Conservation (phyloP, 2,329 filamentous ascomycete genomes). For the Lasiodiplodia citricola region DNA sequence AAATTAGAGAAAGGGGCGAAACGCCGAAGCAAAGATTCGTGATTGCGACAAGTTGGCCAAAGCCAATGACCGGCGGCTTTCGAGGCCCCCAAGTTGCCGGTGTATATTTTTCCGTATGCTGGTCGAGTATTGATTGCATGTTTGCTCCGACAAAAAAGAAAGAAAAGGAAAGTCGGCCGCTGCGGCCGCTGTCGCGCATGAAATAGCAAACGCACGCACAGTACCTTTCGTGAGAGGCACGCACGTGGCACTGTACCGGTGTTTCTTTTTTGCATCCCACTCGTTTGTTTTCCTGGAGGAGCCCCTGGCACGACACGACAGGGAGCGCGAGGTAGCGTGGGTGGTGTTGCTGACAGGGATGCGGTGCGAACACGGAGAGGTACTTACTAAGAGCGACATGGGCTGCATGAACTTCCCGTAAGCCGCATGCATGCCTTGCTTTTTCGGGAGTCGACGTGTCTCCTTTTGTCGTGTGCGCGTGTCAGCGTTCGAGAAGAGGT, state of each 20-base stretch:
- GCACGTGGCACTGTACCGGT: neutral
- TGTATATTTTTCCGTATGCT: neutral
- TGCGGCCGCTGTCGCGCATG: too few relatives aligned
- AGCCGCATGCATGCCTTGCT: neutral
- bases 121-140: too few relatives aligned
- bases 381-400: neutral
- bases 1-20: too few relatives aligned
- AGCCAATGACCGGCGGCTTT: neutral
- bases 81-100: neutral
- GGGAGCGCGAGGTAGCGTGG: neutral
- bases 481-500: neutral
- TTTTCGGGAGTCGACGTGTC: neutral
- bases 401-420: neutral
- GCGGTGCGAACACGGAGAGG: neutral
- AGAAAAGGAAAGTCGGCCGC: neutral
- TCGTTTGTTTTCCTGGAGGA: neutral
- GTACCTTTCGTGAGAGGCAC: neutral
- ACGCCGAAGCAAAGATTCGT: too few relatives aligned
- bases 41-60: neutral
- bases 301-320: neutral
- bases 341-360: neutral
- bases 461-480: neutral
- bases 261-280: neutral
- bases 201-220: neutral
- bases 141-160: too few relatives aligned